Evolutionary conservation across 176 grass and related monocot genomes (phyloP).

Genomic region (Paspalum vaginatum): DNA sequence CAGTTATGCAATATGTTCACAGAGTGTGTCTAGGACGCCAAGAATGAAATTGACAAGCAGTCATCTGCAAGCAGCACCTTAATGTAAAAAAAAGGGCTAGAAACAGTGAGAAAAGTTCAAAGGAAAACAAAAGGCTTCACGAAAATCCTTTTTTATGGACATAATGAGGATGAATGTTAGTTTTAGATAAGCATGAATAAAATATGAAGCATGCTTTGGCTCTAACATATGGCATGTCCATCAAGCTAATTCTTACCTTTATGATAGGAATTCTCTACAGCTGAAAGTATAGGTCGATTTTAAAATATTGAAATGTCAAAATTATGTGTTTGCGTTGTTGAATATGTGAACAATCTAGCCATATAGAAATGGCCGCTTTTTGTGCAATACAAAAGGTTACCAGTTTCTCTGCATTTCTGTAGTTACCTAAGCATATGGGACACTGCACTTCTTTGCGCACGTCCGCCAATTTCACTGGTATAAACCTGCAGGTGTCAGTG

Average conservation of each 20-base stretch:
- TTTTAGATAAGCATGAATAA: conserved; percentile 26
- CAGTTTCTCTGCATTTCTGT: conserved; percentile 5
- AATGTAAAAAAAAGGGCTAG: conserved; percentile 11
- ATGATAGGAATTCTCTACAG: not conserved
- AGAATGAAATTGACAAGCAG: not conserved
- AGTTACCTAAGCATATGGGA: conserved; percentile 68
- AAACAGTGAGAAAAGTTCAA: not conserved
- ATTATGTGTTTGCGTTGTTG: not conserved
- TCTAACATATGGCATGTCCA: conserved; percentile 10
- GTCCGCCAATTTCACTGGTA: conserved; percentile 51
- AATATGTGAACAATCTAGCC: not conserved
- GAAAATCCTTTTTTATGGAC: not conserved
- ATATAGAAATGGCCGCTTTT: conserved; percentile 15
- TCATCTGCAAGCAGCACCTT: not conserved
- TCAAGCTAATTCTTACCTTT: not conserved
- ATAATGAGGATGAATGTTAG: not conserved
- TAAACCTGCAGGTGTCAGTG: conserved; percentile 45
- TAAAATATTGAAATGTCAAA: conserved; percentile 13
- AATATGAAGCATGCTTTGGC: not conserved
- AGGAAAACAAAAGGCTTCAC: not conserved
- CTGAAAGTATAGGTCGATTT: not conserved
- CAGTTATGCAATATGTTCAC: conserved; percentile 20
- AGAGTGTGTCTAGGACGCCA: not conserved
- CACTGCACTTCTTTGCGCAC: conserved; percentile 67
- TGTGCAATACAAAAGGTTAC: conserved; percentile 1